Base-by-base conservation (phyloP, 192 early-diverging fungal genomes). In the Jimgerdemannia lactiflua region DNA sequence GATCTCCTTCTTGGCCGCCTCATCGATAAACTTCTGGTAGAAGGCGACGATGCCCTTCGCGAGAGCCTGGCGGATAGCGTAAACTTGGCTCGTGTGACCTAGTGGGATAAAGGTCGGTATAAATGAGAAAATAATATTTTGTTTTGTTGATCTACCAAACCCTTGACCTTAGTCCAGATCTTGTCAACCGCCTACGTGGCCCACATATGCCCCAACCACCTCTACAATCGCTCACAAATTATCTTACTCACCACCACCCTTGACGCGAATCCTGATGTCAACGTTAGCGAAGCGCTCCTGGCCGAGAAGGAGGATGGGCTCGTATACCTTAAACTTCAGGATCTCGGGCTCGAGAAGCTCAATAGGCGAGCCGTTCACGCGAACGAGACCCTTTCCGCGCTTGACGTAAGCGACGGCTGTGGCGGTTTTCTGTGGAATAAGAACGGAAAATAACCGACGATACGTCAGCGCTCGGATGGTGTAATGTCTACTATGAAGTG, bases 11-110 rank as follows among this genome's bases (percentile, higher is more conserved):
- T 99, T 99, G 82, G 96, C 94, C 70, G 95, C 97, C 88, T 99
- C 98, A 87, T 99, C 98, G 72, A 99, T 96, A 85, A 89, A 99
- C 93, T 99, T 99, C 85, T 98, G 97, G 92, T 97, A 97, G 91
- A 92, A 99, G 70, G 98, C 97, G 82, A 99, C 98, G 79, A 99
- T 92, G 70, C 95, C 92, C 95, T 99, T 99, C 86, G 98, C 97
- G 83, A 99, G 92, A 71, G 98, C 95, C 89, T 99, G 98, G 80
- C 98, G 94, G 88, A 99, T 96, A 80, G 94, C 93, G 81, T 98
- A 99, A 87, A 99, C 90, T 90, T 99, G 97, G 69, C 96, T 96
- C 79, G 93, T 94, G 84, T 93, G 91, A 89, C 97, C 77, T 78
- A 71, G 54, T 20, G 20, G 67, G 19, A 68, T 29, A 59, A 14